Conservation (phyloP, 805 yeast genomes). For the Ogataea nonfermentans region DNA sequence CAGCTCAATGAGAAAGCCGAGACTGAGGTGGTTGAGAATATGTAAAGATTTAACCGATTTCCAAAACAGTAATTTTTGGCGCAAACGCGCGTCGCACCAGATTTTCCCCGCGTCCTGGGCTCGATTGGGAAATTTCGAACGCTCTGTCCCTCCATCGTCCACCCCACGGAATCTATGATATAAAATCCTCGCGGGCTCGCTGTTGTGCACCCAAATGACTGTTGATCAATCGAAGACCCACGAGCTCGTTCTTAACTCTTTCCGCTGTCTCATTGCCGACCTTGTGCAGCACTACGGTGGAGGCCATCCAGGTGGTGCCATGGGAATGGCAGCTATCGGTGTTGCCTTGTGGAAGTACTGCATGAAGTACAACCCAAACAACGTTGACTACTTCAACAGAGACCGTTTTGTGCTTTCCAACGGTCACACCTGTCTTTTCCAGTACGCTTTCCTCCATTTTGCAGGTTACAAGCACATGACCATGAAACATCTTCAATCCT, state of each 20-base stretch:
- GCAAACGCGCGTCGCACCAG: not conserved
- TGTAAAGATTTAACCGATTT: not conserved
- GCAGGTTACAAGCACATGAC: constrained; percentile 73
- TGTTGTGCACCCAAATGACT: constrained; percentile 16
- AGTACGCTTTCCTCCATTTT: constrained; percentile 81
- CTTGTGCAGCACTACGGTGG: constrained; percentile 36
- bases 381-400: constrained; percentile 90
- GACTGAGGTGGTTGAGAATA: constrained; percentile 2
- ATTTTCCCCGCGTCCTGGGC: constrained; percentile 4
- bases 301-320: constrained; percentile 99
- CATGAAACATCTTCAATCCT: constrained; percentile 81
- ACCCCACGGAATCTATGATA: too few species aligned
- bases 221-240: constrained; percentile 22
- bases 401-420: constrained; percentile 93
- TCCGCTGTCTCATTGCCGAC: constrained; percentile 35
- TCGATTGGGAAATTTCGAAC: constrained; percentile 4
- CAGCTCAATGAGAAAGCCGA: constrained; percentile 4
- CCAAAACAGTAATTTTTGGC: not conserved
- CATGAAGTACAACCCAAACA: constrained; percentile 82
- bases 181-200: constrained; percentile 1
- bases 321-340: constrained; percentile 95
- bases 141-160: not conserved
- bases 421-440: constrained; percentile 93
- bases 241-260: constrained; percentile 30
- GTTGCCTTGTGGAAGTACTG: constrained; percentile 73